phyloP scores from a whole-genome alignment of 1,284 basidiomycete genomes.

The Clitocybe nebularis region DNA sequence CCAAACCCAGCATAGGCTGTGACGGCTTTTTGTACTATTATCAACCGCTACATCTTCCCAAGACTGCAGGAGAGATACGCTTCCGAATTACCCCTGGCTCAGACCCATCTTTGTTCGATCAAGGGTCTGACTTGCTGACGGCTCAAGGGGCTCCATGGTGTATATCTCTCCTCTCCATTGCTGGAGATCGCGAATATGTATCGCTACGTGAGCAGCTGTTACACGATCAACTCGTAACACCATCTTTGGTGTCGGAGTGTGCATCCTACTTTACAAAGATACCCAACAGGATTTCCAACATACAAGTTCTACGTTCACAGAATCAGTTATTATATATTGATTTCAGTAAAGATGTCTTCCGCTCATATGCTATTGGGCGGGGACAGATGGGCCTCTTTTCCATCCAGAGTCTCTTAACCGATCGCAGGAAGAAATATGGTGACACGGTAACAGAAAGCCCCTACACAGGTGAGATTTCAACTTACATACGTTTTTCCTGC shows the following conservation, averaged over 20 bases:
- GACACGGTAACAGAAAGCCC: too few relatives aligned
- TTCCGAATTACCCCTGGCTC: not conserved
- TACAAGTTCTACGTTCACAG: too few relatives aligned
- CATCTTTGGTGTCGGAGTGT: not conserved
- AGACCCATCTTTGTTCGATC: constrained; percentile 1
- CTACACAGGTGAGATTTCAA: too few relatives aligned
- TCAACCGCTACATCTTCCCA: not conserved
- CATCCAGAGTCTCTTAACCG: too few relatives aligned
- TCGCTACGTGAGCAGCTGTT: not conserved
- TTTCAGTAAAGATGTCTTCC: too few relatives aligned
- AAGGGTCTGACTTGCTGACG: not conserved
- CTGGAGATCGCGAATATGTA: not conserved
- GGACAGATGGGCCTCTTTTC: too few relatives aligned
- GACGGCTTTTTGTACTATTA: constrained; percentile 4
- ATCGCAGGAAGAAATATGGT: too few relatives aligned
- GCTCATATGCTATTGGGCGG: too few relatives aligned
- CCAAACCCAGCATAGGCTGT: not conserved
- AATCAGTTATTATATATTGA: too few relatives aligned
- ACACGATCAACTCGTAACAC: not conserved
- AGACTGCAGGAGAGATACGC: constrained; percentile 1
- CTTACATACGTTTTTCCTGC: too few relatives aligned
- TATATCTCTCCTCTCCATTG: not conserved
- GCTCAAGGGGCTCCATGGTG: not conserved
- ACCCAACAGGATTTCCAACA: too few relatives aligned
- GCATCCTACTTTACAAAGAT: too few relatives aligned